Evolutionary conservation across 2,329 filamentous ascomycete species (phyloP), one percentile per base, ranked within the genome.

Genomic region (Aspergillus proliferans): DNA sequence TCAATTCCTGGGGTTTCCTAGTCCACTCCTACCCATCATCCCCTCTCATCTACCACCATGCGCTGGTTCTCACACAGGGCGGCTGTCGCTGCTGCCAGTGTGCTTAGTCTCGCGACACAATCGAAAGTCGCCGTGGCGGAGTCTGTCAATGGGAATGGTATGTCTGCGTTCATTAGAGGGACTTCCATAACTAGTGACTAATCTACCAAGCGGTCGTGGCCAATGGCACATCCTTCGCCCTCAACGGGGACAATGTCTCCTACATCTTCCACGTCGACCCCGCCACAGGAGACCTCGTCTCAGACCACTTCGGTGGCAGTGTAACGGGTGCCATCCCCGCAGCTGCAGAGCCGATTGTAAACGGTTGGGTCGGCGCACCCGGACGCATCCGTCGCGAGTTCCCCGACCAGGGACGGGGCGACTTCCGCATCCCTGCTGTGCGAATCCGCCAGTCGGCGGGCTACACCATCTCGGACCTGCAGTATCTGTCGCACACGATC

Each of bases 221-320:
- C n/a, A 64, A 79, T 4, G 79, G 78, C 8, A 76, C 69, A 3
- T 76, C 75, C 14, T 84, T 84, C 54, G 73, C 78, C 1, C 69
- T 84, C 42, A 79, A 79, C 26, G 80, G 78, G 22, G 67, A 77
- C 42, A 71, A 72, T 53, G 71, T 82, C 26, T 83, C 81, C 1
- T 85, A 85, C 57, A 77, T 79, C 40, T 84, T 85, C 61, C 82
- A 84, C 53, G 80, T 84, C 41, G 78, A 85, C 52, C 66, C 74
- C 3, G 60, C 59, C 7, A 79, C 76, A 0, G 75, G 78, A 3
- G 81, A 85, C 47, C 71, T 85, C 34, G 62, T 80, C 14, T 75
- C 77, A 0, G 81, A 84, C 55, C 82, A 85, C 58, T 85, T 82
- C 53, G 83, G 82, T 39, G 80, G 75, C 10, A 73, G 71, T 1